Conservation (phyloP, 805 yeast genomes). For the Wickerhamomyces chaumierensis region DNA sequence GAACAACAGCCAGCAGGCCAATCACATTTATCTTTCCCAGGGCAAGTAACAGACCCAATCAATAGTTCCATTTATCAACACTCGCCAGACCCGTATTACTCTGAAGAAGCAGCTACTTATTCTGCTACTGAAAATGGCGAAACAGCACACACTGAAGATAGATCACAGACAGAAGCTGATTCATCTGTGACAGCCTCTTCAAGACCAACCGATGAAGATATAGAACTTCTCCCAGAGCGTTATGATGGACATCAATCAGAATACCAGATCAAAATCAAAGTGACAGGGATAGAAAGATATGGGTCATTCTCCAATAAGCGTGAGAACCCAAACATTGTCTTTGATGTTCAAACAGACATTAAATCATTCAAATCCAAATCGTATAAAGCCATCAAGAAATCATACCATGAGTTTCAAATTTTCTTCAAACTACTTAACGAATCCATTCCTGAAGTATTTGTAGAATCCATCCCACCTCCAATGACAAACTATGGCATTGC, state of each 20-base stretch:
- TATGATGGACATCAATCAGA: conserved; percentile 14
- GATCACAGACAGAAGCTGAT: not conserved
- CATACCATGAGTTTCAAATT: conserved; percentile 65
- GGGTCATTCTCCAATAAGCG: conserved; percentile 39
- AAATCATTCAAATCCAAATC: conserved; percentile 63
- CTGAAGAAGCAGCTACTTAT: not conserved
- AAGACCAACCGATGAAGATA: conserved; percentile 2
- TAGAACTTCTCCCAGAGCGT: conserved; percentile 16
- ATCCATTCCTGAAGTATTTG: conserved; percentile 84
- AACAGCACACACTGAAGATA: too few relatives aligned
- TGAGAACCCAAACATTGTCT: conserved; percentile 70
- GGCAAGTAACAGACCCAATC: not conserved
- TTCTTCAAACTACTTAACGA: conserved; percentile 69
- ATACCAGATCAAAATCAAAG: conserved; percentile 38
- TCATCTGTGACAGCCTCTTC: not conserved
- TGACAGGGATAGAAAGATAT: conserved; percentile 60
- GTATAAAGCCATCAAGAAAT: conserved; percentile 69
- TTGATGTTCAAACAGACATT: conserved; percentile 58
- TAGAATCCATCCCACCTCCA: conserved; percentile 76
- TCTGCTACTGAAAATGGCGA: too few relatives aligned
- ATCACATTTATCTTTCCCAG: not conserved
- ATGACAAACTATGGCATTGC: conserved; percentile 73
- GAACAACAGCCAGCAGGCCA: conserved; percentile 8
- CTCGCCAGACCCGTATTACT: not conserved
- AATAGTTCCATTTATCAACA: not conserved